A percentile compares a stretch with the other conserved stretches of the same genome.
Evolutionary conservation across 2,329 filamentous ascomycete genomes (phyloP).

Genomic region (Aureobasidium subglaciale): DNA sequence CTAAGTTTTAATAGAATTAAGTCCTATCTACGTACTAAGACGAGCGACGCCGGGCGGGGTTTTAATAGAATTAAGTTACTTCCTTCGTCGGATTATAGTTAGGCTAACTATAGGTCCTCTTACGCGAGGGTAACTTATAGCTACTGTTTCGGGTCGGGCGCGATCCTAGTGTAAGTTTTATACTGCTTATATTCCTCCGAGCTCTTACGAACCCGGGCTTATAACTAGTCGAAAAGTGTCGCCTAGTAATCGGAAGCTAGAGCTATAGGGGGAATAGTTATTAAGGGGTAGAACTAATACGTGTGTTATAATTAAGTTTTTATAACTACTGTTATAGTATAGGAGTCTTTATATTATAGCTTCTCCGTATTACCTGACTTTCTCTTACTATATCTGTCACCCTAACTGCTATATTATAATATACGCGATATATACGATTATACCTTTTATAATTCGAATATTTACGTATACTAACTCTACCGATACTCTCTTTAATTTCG

Average conservation of each 20-base stretch:
- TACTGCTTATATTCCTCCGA: not conserved
- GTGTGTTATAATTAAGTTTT: not conserved
- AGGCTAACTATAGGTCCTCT: not conserved
- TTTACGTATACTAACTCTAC: no score
- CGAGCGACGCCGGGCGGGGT: no score
- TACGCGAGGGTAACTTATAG: not conserved
- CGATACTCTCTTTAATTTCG: no score
- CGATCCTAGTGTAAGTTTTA: not conserved
- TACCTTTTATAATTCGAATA: no score
- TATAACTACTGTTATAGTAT: constrained; percentile 8
- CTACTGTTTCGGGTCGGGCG: not conserved
- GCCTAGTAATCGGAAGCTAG: not conserved
- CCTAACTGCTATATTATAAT: constrained; percentile 4
- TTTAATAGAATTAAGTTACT: no score
- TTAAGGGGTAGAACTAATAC: not conserved
- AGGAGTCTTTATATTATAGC: not conserved
- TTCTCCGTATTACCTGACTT: not conserved
- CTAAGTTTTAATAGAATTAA: no score
- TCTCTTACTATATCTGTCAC: constrained; percentile 1
- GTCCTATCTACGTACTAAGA: no score
- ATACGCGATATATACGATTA: not conserved
- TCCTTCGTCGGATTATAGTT: no score
- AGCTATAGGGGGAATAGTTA: not conserved
- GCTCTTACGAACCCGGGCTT: not conserved
- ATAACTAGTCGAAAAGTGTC: not conserved